Evolutionary conservation across 73 alveolate species (phyloP).

Genomic region (Tetrahymena malaccensis): DNA sequence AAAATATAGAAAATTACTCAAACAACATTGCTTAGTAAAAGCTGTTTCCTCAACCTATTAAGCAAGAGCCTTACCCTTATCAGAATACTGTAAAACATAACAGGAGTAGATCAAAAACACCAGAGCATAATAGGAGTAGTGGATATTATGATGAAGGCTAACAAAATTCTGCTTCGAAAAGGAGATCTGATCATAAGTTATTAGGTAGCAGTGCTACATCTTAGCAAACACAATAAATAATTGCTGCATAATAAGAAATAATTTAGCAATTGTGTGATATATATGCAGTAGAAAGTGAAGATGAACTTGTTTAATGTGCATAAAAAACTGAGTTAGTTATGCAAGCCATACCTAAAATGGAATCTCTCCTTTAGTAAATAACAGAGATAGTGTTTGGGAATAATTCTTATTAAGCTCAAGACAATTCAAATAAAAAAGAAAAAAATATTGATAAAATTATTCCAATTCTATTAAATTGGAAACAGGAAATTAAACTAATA

Average conservation of each 20-base stretch:
- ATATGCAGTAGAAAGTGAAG: constrained; percentile 18
- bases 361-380: constrained; percentile 5
- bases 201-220: background rate
- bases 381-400: constrained; percentile 13
- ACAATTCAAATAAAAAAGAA: background rate
- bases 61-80: background rate
- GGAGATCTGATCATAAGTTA: background rate
- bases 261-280: constrained; percentile 6
- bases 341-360: constrained; percentile 30
- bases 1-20: background rate
- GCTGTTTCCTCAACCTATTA: background rate
- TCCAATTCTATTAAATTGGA: constrained; percentile 2
- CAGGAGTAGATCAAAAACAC: background rate
- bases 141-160: background rate
- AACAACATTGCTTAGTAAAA: background rate
- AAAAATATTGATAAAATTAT: constrained; percentile 19
- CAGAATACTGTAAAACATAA: background rate
- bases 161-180: background rate
- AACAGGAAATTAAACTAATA: constrained; percentile 9
- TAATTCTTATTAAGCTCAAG: background rate
- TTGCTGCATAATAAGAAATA: background rate
- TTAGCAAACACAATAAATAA: background rate
- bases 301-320: constrained; percentile 11
- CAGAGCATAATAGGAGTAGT: background rate
- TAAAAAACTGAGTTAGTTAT: constrained; percentile 19